Base-by-base conservation (phyloP, 192 early-diverging fungal genomes). In the Chytriomyces confervae region DNA sequence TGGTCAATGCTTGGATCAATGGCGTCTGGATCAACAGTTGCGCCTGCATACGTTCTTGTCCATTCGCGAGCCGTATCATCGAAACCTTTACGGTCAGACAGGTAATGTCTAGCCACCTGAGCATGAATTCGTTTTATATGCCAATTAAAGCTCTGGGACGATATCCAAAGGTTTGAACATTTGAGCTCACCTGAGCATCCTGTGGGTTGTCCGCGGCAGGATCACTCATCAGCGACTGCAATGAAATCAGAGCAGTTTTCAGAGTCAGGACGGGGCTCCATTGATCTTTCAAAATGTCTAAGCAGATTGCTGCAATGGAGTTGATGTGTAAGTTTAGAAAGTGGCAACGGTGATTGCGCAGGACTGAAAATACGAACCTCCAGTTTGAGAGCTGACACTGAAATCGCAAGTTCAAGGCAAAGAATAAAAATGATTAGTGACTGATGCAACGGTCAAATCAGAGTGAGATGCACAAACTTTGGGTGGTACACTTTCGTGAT, bases 191-290 rank as follows among this genome's bases (percentile, higher is more conserved):
- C 66, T 84, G 76, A 50, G 85, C 86, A 72, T 85, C 86, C 76
- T 88, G 88, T 18, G 88, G 88, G 64, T 89, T 86, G 64, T 88
- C 77, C 0, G 88, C 86, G 13, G 76, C 87, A 18, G 88, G 83
- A 50, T 87, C 85, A 43, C 77, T 84, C 75, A 89, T 74, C 29
- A 89, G 79, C 6, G 85, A 83, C 68, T 86, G 86, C 3, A 89
- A 70, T 7, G 87, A 89, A 49, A 89, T 82, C 20, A 89, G 71
- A 20, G 81, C 82, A 57, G 88, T 87, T 63, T 89, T 89, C 47
- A 89, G 64, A 3, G 88, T 89, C 43, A 88, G 70, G 5, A 89
- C 87, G 20, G 88, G 88, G 51, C 83, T 85, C 87, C 87, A 88
- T 61, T 77, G 79, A 62, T 88, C 85, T 65, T 88, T 88, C 20